Percentiles rank a stretch among this genome's conserved stretches.
Conservation (phyloP, 306 rosid genomes). For the Sicyos baderoa region DNA sequence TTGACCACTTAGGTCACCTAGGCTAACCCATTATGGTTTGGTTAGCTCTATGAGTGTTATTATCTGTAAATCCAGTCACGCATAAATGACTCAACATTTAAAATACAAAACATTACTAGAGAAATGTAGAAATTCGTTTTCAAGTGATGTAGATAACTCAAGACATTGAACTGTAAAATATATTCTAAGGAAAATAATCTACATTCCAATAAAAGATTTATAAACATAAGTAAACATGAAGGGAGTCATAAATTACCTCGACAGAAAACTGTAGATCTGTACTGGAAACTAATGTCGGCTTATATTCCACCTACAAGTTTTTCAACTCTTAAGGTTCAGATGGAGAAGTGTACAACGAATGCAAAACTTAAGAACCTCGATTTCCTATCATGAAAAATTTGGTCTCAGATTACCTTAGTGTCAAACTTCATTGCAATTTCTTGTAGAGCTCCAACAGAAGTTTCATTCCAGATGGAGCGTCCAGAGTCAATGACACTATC, state of each 20-base stretch:
- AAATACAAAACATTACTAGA: too few species aligned
- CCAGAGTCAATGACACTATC: conserved; percentile 68
- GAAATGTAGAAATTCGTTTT: too few species aligned
- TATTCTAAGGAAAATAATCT: too few species aligned
- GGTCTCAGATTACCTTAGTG: conserved; percentile 53
- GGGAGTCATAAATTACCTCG: conserved; percentile 45
- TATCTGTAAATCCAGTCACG: too few species aligned
- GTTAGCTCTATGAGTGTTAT: too few species aligned
- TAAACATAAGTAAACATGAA: background rate
- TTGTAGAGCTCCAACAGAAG: conserved; percentile 55
- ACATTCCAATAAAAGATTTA: too few species aligned
- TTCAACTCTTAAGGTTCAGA: conserved; percentile 12
- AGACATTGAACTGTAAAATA: too few species aligned
- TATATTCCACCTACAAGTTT: conserved; percentile 62
- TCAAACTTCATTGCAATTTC: conserved; percentile 91
- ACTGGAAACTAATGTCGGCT: conserved; percentile 56
- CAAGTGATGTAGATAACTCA: too few species aligned
- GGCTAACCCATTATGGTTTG: too few species aligned
- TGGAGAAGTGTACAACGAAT: background rate
- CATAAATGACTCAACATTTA: too few species aligned
- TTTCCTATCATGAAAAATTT: conserved; percentile 14
- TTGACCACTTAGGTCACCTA: too few species aligned
- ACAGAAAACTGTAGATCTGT: conserved; percentile 62
- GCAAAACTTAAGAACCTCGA: background rate
- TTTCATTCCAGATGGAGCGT: conserved; percentile 40